phyloP scores from a whole-genome alignment of 2,329 filamentous ascomycete genomes.

The Rosellinia necatrix region DNA sequence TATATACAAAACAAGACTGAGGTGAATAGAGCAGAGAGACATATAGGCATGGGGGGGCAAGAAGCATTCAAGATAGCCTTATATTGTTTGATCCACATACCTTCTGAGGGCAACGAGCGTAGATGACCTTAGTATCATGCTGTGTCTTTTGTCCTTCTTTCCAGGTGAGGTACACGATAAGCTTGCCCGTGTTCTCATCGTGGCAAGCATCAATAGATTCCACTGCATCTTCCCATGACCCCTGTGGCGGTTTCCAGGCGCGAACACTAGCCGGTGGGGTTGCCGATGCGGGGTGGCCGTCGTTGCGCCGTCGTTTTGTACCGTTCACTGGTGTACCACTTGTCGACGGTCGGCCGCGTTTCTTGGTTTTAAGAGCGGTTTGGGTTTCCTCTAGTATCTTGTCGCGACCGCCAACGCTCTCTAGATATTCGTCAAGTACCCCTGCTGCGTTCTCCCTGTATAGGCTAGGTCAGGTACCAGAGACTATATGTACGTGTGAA shows the following conservation, averaged over 20 bases:
- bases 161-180: conserved; percentile 75
- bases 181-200: conserved; percentile 61
- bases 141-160: conserved; percentile 74
- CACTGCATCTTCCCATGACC: conserved; percentile 78
- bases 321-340: conserved; percentile 44
- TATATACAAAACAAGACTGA: no score
- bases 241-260: conserved; percentile 69
- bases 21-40: no score
- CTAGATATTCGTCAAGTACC: conserved; percentile 68
- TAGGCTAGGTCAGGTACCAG: conserved; percentile 2
- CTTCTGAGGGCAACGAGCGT: conserved; percentile 79
- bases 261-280: conserved; percentile 51
- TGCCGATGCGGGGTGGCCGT: conserved; percentile 53
- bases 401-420: conserved; percentile 65
- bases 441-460: conserved; percentile 61
- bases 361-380: conserved; percentile 58
- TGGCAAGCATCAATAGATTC: conserved; percentile 73
- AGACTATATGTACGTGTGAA: not conserved
- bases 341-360: conserved; percentile 57
- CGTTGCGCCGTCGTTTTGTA: conserved; percentile 55
- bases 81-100: conserved; percentile 47
- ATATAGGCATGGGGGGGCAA: not conserved
- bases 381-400: conserved; percentile 57
- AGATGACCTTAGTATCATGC: conserved; percentile 69
- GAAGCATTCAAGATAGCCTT: no score